Evolutionary conservation across 2,329 filamentous ascomycete species (phyloP).

Genomic region (Fusarium avenaceum): DNA sequence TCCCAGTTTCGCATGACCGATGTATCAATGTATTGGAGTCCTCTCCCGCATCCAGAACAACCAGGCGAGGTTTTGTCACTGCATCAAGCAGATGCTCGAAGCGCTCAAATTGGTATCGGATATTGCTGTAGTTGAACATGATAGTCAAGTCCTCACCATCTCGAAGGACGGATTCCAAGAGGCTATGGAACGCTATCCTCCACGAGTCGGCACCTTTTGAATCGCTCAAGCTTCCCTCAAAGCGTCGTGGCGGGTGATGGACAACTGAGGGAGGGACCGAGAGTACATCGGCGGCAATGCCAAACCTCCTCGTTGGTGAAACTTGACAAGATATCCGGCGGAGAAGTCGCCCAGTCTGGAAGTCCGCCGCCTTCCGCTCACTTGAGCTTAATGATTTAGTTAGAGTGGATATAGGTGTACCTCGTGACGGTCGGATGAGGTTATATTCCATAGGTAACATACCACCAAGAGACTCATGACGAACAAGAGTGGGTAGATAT

Average conservation of each 20-base stretch:
- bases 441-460: constrained; percentile 58
- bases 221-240: constrained; percentile 44
- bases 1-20: constrained; percentile 11
- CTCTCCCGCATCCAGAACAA: constrained; percentile 66
- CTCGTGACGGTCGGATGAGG: constrained; percentile 57
- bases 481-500: constrained; percentile 59
- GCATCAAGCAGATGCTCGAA: constrained; percentile 65
- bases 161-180: constrained; percentile 68
- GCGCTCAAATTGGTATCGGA: constrained; percentile 66
- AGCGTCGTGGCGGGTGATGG: constrained; percentile 30
- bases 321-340: constrained; percentile 59
- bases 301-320: constrained; percentile 65
- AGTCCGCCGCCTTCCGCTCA: constrained; percentile 58
- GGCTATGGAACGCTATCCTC: constrained; percentile 68
- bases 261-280: constrained; percentile 39
- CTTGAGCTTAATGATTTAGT: constrained; percentile 50
- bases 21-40: constrained; percentile 64
- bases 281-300: constrained; percentile 51
- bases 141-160: constrained; percentile 73
- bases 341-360: constrained; percentile 62
- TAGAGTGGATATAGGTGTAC: constrained; percentile 56
- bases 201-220: constrained; percentile 59
- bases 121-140: constrained; percentile 67
- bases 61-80: constrained; percentile 65
- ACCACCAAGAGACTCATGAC: constrained; percentile 52